Base-by-base conservation (phyloP, 2,329 filamentous ascomycete species). In the Fusarium tanahbumbuense region DNA sequence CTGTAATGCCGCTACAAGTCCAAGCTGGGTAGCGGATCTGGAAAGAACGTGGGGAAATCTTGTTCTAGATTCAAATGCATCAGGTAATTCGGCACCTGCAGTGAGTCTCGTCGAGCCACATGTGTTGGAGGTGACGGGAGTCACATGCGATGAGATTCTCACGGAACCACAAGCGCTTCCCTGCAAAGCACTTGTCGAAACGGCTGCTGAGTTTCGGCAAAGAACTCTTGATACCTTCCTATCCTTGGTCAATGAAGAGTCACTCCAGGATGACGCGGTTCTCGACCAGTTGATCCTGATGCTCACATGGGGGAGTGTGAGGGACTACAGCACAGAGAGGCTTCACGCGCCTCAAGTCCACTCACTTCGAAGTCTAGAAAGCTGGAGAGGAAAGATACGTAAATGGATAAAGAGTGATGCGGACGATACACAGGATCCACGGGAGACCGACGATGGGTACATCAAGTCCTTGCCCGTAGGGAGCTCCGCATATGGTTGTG, bases 21-120 rank as follows among this genome's bases (percentile, higher is more conserved):
- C 56, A 40, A 60, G 23, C n/a, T 60, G 56, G 56, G 50, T 27
- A 6, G 16, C 16, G 5, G 56, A 60, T 13, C 20, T 60, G 7
- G 16, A 55, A 5, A 23, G 13, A 4, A 4, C 3, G 2, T 7
- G 42, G 22, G 13, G 22, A 13, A 8, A 3, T 6, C 8, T 45
- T 12, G 1, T 5, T 5, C 8, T 40, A 2, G 40, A 55, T 3
- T 37, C 22, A 2, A 13, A 46, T 7, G 41, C 41, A 2, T n/a
- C 28, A 18, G 25, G 30, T 0, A 30, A 20, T 1, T 60, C 50
- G 1, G 16, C 9, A 9, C 30, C 57, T 12, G 12, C 20, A 13
- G 41, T 34, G 3, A 22, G 5, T 15, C 11, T 56, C 0, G 4
- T 30, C 5, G 32, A 40, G 5, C 10, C 50, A 22, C 8, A 28